Evolutionary conservation across 2,329 filamentous ascomycete species (phyloP), one percentile per base, ranked within the genome.

Genomic region (Capronia epimyces): DNA sequence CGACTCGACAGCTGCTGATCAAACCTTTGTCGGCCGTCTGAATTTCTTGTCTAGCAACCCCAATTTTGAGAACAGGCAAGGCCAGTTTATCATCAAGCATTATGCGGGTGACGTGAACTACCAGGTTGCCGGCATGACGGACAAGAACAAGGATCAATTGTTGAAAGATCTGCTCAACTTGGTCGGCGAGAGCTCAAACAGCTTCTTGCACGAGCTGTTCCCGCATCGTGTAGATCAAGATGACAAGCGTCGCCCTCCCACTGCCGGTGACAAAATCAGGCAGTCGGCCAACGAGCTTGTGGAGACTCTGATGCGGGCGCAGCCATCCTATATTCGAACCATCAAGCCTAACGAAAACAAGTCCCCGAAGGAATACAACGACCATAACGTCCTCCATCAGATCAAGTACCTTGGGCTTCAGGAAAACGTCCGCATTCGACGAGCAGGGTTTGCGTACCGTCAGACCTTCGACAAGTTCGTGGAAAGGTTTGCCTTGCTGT

Each of bases 271-370:
- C 69, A 91, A 95, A 71, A 97, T 98, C 70, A 93, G 91, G 67
- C 76, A 82, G 4, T 97, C 93, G 16, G 93, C 93, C 7, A 98
- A 98, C 65, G 89, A 94, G 39, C 78, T 98, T 16, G 93, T 98
- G 1, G 83, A 90, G 1, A 97, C 93, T 1, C 71, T 98, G 63
- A 97, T 96, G 90, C 95, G 96, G 71, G 91, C 89, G 50, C 88
- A 93, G 61, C 93, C 93, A 1, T 96, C 90, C 2, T 98, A 98
- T 66, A 98, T 98, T 63, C 88, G 93, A 67, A 98, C 93, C 0
- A 97, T 98, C 74, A 98, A 98, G 71, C 93, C 93, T 1, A 98
- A 98, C 73, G 93, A 98, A 71, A 97, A 96, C 75, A 98, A 97
- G 70, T 95, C 90, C 2, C 86, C 89, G 0, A 84, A 82, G 9